A percentile compares a stretch with the other conserved stretches of the same genome.
Conservation (phyloP, 2,329 filamentous ascomycete species). For the Trichoderma sp. region DNA sequence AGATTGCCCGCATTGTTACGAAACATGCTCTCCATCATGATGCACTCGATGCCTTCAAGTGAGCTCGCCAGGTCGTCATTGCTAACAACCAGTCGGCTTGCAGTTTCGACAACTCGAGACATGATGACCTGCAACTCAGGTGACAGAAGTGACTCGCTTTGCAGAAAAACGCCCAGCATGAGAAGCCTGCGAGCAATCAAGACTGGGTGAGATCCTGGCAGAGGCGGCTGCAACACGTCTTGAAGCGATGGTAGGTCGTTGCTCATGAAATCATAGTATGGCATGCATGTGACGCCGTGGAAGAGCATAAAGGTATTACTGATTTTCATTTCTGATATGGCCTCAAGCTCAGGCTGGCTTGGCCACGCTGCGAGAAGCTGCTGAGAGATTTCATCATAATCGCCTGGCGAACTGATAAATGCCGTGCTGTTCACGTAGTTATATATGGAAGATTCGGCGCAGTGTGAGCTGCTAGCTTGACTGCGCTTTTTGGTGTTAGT, state of each 20-base stretch:
- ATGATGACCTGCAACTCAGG: background rate
- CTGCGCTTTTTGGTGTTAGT: background rate
- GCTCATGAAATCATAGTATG: background rate
- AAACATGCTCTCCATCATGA: conserved; percentile 52
- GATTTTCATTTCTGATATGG: background rate
- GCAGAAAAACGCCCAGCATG: background rate
- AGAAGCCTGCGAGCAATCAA: background rate
- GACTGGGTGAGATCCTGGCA: background rate
- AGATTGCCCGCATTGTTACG: conserved; percentile 50
- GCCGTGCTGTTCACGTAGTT: background rate
- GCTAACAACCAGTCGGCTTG: conserved; percentile 40
- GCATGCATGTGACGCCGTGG: background rate
- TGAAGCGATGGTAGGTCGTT: background rate
- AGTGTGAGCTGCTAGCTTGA: background rate
- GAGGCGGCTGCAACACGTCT: background rate
- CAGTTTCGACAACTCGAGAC: background rate
- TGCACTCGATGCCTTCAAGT: conserved; percentile 51
- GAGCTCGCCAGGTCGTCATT: conserved; percentile 50
- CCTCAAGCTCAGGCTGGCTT: background rate
- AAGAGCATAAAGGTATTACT: background rate
- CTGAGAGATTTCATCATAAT: background rate
- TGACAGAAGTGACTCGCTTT: background rate
- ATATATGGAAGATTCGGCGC: background rate
- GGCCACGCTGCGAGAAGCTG: background rate
- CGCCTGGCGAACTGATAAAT: background rate